Evolutionary conservation across 768 basidiomycete genomes (phyloP).

Genomic region (Pleurotus giganteus): DNA sequence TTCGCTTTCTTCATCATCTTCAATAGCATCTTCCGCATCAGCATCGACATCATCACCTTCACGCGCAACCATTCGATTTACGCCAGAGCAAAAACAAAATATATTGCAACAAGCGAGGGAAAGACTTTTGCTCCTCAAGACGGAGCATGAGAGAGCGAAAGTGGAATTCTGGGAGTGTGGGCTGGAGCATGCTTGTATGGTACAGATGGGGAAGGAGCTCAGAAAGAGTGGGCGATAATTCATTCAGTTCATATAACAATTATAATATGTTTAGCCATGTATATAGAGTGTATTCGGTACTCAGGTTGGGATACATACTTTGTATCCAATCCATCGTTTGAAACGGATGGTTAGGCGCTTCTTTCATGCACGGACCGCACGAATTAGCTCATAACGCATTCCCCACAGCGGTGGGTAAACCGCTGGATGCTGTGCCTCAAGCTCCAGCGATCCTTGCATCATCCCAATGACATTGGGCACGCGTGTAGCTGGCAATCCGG

Average conservation of each 20-base stretch:
- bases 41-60: slow-evolving; percentile 11
- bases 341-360: not conserved
- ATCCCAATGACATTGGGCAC: too few relatives aligned
- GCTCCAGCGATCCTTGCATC: too few relatives aligned
- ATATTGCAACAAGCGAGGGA: slow-evolving; percentile 53
- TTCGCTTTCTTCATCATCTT: slow-evolving; percentile 2
- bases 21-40: slow-evolving; percentile 16
- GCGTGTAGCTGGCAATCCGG: too few relatives aligned
- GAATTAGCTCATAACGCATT: too few relatives aligned
- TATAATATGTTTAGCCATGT: not conserved
- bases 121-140: slow-evolving; percentile 47
- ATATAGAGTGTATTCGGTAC: not conserved
- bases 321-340: not conserved
- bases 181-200: slow-evolving; percentile 18
- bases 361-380: too few relatives aligned
- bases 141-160: slow-evolving; percentile 59
- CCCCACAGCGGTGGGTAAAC: too few relatives aligned
- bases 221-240: not conserved
- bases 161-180: slow-evolving; percentile 64
- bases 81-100: slow-evolving; percentile 29
- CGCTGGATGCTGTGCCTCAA: too few relatives aligned
- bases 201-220: slow-evolving; percentile 8
- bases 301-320: not conserved
- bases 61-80: slow-evolving; percentile 17
- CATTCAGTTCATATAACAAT: not conserved